These are phyloP conservation scores for Lizonia empirigonia DNA, from an alignment of 2,329 filamentous ascomycete genomes.

Conservation along the genomic window DNA sequence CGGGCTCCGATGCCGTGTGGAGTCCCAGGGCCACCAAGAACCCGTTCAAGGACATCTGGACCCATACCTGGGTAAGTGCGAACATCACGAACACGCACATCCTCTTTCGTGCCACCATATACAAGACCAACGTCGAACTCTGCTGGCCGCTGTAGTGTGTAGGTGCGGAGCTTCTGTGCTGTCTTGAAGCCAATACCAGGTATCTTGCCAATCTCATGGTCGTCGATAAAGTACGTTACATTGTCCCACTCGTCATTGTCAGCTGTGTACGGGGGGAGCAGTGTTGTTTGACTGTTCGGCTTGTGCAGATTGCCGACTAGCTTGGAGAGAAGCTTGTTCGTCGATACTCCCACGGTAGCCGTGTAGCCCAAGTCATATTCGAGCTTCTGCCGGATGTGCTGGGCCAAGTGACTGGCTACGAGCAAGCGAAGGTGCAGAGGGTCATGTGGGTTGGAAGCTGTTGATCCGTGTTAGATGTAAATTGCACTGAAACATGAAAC, in stretches of 20 bases:
- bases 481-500: conserved; percentile 12
- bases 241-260: conserved; percentile 49
- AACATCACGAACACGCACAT: conserved; percentile 69
- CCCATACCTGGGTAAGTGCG: conserved; percentile 68
- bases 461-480: not conserved
- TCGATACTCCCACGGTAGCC: conserved; percentile 84
- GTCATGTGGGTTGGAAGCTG: conserved; percentile 17
- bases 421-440: conserved; percentile 65
- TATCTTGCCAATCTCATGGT: conserved; percentile 76
- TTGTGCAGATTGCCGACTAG: conserved; percentile 84
- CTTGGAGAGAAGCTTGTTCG: conserved; percentile 85
- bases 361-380: conserved; percentile 83
- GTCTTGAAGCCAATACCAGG: conserved; percentile 85
- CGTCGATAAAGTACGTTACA: conserved; percentile 73
- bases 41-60: conserved; percentile 66
- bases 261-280: conserved; percentile 67
- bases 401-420: conserved; percentile 80
- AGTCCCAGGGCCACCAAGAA: conserved; percentile 72
- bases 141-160: conserved; percentile 58
- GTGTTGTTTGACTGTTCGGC: conserved; percentile 82
- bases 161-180: conserved; percentile 68
- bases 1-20: conserved; percentile 73
- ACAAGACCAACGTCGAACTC: conserved; percentile 53
- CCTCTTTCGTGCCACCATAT: conserved; percentile 58
- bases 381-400: conserved; percentile 72